Percentiles rank a stretch among this genome's conserved stretches.
Conservation (phyloP, 768 basidiomycete genomes). For the Tubosaeta sp. region DNA sequence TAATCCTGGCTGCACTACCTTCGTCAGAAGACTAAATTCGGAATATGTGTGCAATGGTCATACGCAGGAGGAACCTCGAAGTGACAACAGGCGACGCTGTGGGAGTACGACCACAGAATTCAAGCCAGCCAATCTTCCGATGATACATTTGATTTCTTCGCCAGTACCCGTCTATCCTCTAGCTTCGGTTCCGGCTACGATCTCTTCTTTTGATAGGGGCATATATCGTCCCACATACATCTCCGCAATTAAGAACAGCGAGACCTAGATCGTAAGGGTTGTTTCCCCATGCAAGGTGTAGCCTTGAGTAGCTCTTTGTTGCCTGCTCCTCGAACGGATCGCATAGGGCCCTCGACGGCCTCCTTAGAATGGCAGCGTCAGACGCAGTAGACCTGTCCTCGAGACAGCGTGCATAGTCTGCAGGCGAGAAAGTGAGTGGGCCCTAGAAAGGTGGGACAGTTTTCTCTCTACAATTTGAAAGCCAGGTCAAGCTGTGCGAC, state of each 20-base stretch:
- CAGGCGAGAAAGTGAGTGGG: constrained; percentile 77
- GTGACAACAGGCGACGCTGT: neutral
- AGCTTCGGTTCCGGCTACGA: too few species aligned
- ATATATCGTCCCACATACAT: constrained; percentile 39
- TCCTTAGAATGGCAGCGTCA: constrained; percentile 73
- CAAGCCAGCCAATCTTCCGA: constrained; percentile 63
- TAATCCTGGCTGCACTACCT: constrained; percentile 32
- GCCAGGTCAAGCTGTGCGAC: constrained; percentile 42
- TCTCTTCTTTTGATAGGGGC: too few species aligned
- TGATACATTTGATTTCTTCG: constrained; percentile 67
- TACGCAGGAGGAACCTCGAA: constrained; percentile 25
- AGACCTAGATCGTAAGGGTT: constrained; percentile 58
- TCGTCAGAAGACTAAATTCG: constrained; percentile 7
- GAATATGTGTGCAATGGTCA: constrained; percentile 18
- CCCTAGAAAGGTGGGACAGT: constrained; percentile 76
- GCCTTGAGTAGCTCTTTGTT: constrained; percentile 55
- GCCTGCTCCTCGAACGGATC: constrained; percentile 74
- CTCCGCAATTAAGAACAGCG: constrained; percentile 78
- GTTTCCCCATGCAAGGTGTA: constrained; percentile 70
- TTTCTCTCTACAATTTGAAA: constrained; percentile 70
- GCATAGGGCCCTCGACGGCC: too few species aligned
- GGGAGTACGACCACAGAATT: constrained; percentile 60
- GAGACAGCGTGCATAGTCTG: constrained; percentile 48
- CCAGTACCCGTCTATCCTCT: too few species aligned
- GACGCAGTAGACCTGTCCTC: constrained; percentile 19